phyloP scores from a whole-genome alignment of 2,329 filamentous ascomycete species.

The Chaetothyriales sp. region DNA sequence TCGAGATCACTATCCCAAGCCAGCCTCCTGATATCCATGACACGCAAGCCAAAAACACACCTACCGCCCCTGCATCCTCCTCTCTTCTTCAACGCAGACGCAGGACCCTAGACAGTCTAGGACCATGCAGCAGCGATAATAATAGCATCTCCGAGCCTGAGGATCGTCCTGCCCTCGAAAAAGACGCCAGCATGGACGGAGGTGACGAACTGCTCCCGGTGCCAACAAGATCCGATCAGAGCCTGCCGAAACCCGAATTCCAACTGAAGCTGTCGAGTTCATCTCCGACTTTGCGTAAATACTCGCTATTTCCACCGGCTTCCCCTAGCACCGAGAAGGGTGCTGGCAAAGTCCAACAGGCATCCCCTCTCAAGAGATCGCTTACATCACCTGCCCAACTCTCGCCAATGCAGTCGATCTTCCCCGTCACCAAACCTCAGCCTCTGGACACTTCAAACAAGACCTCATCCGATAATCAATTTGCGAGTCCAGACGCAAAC shows the following conservation, averaged over 20 bases:
- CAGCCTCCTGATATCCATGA: constrained; percentile 7
- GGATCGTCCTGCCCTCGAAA: constrained; percentile 5
- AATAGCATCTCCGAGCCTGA: not conserved
- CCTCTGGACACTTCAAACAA: constrained; percentile 7
- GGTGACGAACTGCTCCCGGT: not conserved
- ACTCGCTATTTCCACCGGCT: constrained; percentile 15
- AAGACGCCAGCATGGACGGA: not conserved
- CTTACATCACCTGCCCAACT: constrained; percentile 13
- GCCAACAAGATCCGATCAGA: constrained; percentile 1
- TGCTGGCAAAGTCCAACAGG: not conserved
- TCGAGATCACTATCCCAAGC: constrained; percentile 10
- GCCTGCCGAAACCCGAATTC: constrained; percentile 7
- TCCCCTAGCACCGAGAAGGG: constrained; percentile 7
- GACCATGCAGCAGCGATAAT: constrained; percentile 2
- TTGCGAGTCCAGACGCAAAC: constrained; percentile 11
- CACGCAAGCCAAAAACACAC: constrained; percentile 10
- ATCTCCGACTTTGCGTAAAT: constrained; percentile 11
- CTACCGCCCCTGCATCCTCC: constrained; percentile 9
- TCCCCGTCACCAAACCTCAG: constrained; percentile 4
- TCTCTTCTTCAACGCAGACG: constrained; percentile 13
- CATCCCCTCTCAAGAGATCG: constrained; percentile 8
- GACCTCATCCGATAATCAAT: constrained; percentile 1
- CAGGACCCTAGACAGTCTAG: constrained; percentile 11
- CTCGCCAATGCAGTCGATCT: constrained; percentile 11
- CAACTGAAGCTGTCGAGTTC: constrained; percentile 6